Evolutionary conservation across 345 rosid genomes (phyloP).

Genomic region (Syzygium aqueum): DNA sequence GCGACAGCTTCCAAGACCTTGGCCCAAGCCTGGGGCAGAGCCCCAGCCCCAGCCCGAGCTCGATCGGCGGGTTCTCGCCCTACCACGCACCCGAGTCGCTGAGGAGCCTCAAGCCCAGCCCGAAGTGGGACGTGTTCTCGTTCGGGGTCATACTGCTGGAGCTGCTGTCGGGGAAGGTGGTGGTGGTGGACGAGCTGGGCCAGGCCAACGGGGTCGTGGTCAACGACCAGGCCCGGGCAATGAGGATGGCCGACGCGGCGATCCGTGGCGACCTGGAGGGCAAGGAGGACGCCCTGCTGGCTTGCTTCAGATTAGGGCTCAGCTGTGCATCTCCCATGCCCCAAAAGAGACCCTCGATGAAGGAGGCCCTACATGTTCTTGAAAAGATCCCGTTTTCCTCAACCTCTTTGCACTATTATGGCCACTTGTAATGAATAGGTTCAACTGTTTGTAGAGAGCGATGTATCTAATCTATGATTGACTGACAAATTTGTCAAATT

Average conservation of each 20-base stretch:
- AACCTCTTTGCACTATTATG: constrained; percentile 21
- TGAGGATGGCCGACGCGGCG: constrained; percentile 56
- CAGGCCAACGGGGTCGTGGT: constrained; percentile 71
- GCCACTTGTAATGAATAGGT: constrained; percentile 12
- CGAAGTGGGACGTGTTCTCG: constrained; percentile 85
- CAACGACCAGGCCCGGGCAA: constrained; percentile 53
- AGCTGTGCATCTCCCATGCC: constrained; percentile 79
- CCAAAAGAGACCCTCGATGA: constrained; percentile 81
- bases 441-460: neutral
- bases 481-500: neutral
- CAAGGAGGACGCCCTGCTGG: constrained; percentile 69
- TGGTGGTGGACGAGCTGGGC: constrained; percentile 71
- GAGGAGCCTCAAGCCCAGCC: constrained; percentile 67
- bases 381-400: constrained; percentile 50
- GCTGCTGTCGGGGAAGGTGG: constrained; percentile 65
- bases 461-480: neutral
- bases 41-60: constrained; percentile 65
- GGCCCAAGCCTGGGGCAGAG: constrained; percentile 49
- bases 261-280: constrained; percentile 82
- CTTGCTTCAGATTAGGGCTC: constrained; percentile 68
- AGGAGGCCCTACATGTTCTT: constrained; percentile 64
- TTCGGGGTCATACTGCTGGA: constrained; percentile 80
- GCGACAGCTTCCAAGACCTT: constrained; percentile 51
- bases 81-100: constrained; percentile 87
- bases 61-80: constrained; percentile 43